Evolutionary conservation across 805 yeast species (phyloP), one percentile per base, ranked within the genome.

Genomic region (Lachancea dasiensis): DNA sequence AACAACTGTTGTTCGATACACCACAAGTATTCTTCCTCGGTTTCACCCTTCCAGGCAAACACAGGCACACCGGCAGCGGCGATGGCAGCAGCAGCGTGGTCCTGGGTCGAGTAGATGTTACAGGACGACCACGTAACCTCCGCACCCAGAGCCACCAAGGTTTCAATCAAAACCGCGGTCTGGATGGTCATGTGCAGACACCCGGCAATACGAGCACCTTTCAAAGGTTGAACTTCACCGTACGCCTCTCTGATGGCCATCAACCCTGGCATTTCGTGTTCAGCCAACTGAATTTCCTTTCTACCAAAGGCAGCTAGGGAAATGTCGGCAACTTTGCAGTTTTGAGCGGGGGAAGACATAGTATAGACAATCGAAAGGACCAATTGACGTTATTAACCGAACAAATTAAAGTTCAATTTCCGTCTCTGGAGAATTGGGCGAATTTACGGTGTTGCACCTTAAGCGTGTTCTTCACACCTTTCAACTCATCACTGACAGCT

Each of bases 31-130:
- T 90, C 98, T 77, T 90, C 97, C 72, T 90, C 98, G 69, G 97
- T 86, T 80, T 90, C 97, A 68, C 98, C 97, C 79, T 90, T 90
- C 98, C 98, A 90, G 61, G 98, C 98, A 58, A 86, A 90, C 52
- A 90, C 98, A 64, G 98, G 97, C 45, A 90, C 94, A 73, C 98
- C 98, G 54, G 96, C 69, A 55, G 97, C 98, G 58, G 98, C 98
- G 68, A 90, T 92, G 59, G 97, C 97, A 62, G 98, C 97, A 60
- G 98, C 97, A 56, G 97, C 97, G 68, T 90, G 97, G 73, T 90
- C 98, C 76, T 90, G 98, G 53, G 98, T 90, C 57, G 97, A 89
- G 82, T 86, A 90, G 61, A 90, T 90, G 95, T 90, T 90, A 79
- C 98, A 90, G 34, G 96, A 86, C 49, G 96, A 79, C 98, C 98